Evolutionary conservation across 257 asterid genomes (phyloP).

Genomic region (Solanum raphanifolium): DNA sequence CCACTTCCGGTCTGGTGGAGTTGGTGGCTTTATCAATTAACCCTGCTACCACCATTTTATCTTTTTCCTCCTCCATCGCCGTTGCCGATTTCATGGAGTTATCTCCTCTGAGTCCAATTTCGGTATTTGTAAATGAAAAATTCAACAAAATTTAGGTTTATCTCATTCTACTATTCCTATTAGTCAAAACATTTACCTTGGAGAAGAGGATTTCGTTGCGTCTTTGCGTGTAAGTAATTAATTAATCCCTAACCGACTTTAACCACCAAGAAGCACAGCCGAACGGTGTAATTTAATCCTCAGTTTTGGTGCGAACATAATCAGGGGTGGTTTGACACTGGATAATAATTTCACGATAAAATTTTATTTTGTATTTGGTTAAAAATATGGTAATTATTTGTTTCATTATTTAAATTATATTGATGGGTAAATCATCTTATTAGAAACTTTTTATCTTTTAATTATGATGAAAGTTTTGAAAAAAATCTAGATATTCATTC

Average conservation of each 20-base stretch:
- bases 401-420: too few species aligned
- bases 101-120: not conserved
- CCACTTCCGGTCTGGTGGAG: conserved; percentile 67
- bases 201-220: not conserved
- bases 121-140: not conserved
- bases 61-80: conserved; percentile 32
- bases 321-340: not conserved
- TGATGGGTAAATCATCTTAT: too few species aligned
- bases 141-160: not conserved
- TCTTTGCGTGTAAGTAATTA: not conserved
- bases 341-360: too few species aligned
- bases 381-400: too few species aligned
- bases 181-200: not conserved
- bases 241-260: not conserved
- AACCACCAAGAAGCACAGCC: not conserved
- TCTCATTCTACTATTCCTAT: not conserved
- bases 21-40: conserved; percentile 57
- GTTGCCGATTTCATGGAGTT: not conserved
- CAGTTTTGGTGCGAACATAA: not conserved
- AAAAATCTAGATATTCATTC: not conserved
- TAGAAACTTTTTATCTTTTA: not conserved
- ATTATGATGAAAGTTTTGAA: not conserved
- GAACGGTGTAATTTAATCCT: not conserved
- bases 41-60: conserved; percentile 20
- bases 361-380: too few species aligned